These are phyloP conservation scores for Neurospora sp. DNA, from an alignment of 495 filamentous ascomycete species.

Conservation along the genomic window DNA sequence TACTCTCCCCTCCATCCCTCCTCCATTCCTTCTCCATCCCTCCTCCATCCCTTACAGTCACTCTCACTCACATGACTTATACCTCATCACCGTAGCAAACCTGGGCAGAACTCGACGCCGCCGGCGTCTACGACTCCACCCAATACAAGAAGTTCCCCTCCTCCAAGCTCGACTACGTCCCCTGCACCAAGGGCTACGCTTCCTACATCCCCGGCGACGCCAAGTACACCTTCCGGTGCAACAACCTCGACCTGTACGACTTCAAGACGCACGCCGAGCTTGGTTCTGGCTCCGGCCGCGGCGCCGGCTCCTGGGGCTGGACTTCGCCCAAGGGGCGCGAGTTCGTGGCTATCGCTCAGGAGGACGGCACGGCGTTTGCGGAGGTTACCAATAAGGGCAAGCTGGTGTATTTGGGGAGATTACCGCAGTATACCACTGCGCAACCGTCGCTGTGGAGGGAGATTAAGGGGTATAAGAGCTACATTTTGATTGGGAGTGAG, in stretches of 20 bases:
- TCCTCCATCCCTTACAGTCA: not conserved
- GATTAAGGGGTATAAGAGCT: slow-evolving; percentile 35
- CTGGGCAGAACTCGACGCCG: slow-evolving; percentile 24
- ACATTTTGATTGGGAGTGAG: slow-evolving; percentile 38
- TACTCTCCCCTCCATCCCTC: not conserved
- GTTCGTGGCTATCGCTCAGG: slow-evolving; percentile 47
- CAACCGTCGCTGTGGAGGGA: slow-evolving; percentile 39
- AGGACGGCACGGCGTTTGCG: slow-evolving; percentile 47
- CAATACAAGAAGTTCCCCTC: slow-evolving; percentile 24
- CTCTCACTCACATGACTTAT: not conserved
- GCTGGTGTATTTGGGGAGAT: slow-evolving; percentile 44
- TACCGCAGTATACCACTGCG: slow-evolving; percentile 36
- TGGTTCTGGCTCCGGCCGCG: slow-evolving; percentile 31
- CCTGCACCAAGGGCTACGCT: slow-evolving; percentile 40
- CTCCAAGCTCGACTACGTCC: slow-evolving; percentile 13
- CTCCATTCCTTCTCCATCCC: not conserved
- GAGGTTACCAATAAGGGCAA: slow-evolving; percentile 42
- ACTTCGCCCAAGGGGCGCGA: slow-evolving; percentile 47
- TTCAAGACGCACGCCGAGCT: slow-evolving; percentile 43
- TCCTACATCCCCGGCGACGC: slow-evolving; percentile 31
- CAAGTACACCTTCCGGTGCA: slow-evolving; percentile 41
- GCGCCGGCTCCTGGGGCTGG: slow-evolving; percentile 45
- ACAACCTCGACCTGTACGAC: slow-evolving; percentile 44
- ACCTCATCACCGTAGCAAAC: slow-evolving; percentile 9
- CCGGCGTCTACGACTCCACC: slow-evolving; percentile 28